Base-by-base conservation (phyloP, 768 basidiomycete species). In the Russula vinacea region DNA sequence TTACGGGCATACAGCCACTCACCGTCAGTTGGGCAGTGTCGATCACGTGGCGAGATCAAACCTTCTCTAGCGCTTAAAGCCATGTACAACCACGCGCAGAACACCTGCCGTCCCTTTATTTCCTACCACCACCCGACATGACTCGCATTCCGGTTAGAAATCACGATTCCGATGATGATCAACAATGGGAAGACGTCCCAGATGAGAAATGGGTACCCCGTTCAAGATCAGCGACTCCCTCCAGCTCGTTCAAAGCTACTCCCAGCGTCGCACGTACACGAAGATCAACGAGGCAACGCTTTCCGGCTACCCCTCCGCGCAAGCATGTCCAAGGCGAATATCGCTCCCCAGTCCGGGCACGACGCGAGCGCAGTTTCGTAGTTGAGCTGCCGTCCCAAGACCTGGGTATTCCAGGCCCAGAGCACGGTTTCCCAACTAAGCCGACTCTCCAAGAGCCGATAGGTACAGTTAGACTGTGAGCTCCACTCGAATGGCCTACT, bases 161-260 rank as follows among this genome's bases (percentile, higher is more conserved):
- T 14, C 0, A 5, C 7, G 45, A 32, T 14, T 33, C 39, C 5
- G 62, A 63, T 26, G 56, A 60, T 51, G 64, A 57, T 10, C 22
- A 52, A 16, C 29, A 26, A 6, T 65, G 64, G 64, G 64, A 65
- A 19, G 64, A 65, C 33, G 10, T 65, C 19, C 33, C 59, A 11
- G 59, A 52, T 11, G 49, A 52, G 26, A 42, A 65, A 13, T n/a
- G 9, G 19, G 3, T 3, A 44, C 39, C 29, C 19, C 47, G 19
- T 40, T 45, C 39, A 9, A 29, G 39, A 16, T 22, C 40, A 16
- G 51, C 54, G 8, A 42, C 58, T 7, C 55, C 47, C 24, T 60
- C 60, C 19, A 37, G 14, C 45, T 55, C 60, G 39, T 39, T 45
- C 50, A 65, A 26, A 39, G 51, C 40, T 19, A 26, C 49, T 39